Evolutionary conservation across 139 green algal species (phyloP), one percentile per base, ranked within the genome.

Genomic region (Micractinium conductrix): DNA sequence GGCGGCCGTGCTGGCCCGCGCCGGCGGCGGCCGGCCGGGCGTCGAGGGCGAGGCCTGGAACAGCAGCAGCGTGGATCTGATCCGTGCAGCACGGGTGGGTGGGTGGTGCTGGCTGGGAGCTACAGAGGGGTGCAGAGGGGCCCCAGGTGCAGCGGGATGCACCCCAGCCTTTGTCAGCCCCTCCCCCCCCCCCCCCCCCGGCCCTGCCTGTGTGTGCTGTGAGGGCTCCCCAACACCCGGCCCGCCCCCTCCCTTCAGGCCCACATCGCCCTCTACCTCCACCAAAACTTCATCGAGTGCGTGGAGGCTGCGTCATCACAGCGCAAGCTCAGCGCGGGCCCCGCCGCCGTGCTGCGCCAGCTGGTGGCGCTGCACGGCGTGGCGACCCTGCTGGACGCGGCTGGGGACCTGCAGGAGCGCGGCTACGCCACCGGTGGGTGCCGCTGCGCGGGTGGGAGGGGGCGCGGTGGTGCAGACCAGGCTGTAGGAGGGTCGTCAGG

Each of bases 1-100:
- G 2, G 62, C 35, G 43, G 38, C 68, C 50, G 48, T 83, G 83
- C 81, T 95, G 81, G 40, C 24, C 55, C 43, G 14, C 10, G 89
- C 88, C 5, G 72, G 74, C 16, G 88, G 87, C 28, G 93, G 88
- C 7, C 73, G 87, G 38, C 72, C 93, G 35, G 84, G 70, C 28
- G 96, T 97, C 87, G 93, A 98, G 84, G 95, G 95, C 1, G 67
- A 79, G 17, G 62, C 90, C 17, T 98, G 95, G 95, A 96, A 96
- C 89, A 86, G 80, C 72, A 89, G 78, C 84, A 96, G 91, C 0
- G 89, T 96, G 38, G 85, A 91, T 48, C 86, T 95, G 40, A 95
- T 98, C 87, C 86, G 89, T 43, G 81, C 87, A 3, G 92, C 86
- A 42, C 37, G 74, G 69, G 80, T 76, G 84, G 30, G 80, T 67